phyloP scores from a whole-genome alignment of 768 basidiomycete genomes.

The Phaeolepiota aurea region DNA sequence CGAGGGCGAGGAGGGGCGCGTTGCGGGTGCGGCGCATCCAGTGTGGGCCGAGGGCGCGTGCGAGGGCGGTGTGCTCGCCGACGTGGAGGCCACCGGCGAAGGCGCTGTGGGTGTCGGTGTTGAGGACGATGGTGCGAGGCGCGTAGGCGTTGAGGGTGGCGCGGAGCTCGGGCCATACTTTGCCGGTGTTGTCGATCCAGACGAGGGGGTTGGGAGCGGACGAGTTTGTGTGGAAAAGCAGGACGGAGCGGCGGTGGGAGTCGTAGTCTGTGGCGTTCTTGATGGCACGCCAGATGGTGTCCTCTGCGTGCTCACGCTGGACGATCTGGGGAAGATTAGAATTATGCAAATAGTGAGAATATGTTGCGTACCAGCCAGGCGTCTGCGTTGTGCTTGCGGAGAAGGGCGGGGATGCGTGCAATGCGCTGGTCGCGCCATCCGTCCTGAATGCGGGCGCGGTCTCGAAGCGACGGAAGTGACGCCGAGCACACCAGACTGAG shows the following conservation, averaged over 20 bases:
- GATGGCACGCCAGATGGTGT: slow-evolving; percentile 44
- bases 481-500: slow-evolving; percentile 21
- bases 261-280: slow-evolving; percentile 41
- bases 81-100: slow-evolving; percentile 42
- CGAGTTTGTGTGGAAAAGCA: slow-evolving; percentile 39
- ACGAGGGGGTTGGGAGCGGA: slow-evolving; percentile 33
- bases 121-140: slow-evolving; percentile 35
- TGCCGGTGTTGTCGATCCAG: slow-evolving; percentile 42
- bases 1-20: slow-evolving; percentile 37
- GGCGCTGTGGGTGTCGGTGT: slow-evolving; percentile 35
- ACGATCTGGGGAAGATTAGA: slow-evolving; percentile 25
- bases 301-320: slow-evolving; percentile 46
- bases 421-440: slow-evolving; percentile 32
- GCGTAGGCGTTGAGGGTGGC: slow-evolving; percentile 22
- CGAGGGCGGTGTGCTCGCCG: slow-evolving; percentile 33
- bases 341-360: neutral
- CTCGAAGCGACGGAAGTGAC: slow-evolving; percentile 31
- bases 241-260: slow-evolving; percentile 37
- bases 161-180: slow-evolving; percentile 38
- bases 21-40: slow-evolving; percentile 34
- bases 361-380: slow-evolving; percentile 30
- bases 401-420: slow-evolving; percentile 28
- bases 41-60: slow-evolving; percentile 25
- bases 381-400: slow-evolving; percentile 32
- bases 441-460: slow-evolving; percentile 30